Base-by-base conservation (phyloP, 345 rosid genomes). In the Raphanus raphanistrum region DNA sequence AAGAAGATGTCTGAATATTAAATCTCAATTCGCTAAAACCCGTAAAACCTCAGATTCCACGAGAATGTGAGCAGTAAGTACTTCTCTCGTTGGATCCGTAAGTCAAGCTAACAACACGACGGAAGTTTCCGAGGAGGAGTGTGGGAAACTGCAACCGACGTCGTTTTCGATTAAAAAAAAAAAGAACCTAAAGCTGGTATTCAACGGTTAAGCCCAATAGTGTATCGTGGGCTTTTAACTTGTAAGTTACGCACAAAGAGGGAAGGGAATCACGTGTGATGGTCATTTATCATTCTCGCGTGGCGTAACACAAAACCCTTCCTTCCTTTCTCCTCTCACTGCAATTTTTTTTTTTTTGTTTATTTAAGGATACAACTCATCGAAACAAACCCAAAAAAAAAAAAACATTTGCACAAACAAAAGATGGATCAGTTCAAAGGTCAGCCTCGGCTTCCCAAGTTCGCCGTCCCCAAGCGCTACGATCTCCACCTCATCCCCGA, bases 381-480 rank as follows among this genome's bases (percentile, higher is more conserved):
- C 15, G 12, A 5, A 15, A 7, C 45, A 9, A 15, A n/a, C n/a
- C 50, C 50, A 12, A 45, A 13, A 12, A 4, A 12, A 48, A 13
- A 48, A 48, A n/a, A 5, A 36, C 3, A 33, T 36, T 36, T 36
- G 43, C 43, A n/a, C 21, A 5, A 1, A 45, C 2, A 45, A 16
- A 48, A 48, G 17, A 93, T 94, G 98, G 98, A 92, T 71, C 85
- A 87, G 66, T 95, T 95, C 85, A 89, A 84, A 74, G 86, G 92
- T 4, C 92, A 92, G 77, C 84, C 99, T 72, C 97, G 99, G 45
- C 63, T 95, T 8, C 99, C 99, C 3, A 86, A 86, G 59, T 91
- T 95, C 83, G 97, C 94, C 13, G 70, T 79, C 60, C 99, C 99
- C 1, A 92, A 84, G 59, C 92, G 92, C 5, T 95, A 95, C 89